Base-by-base conservation (phyloP, 352 stramenopile species). In the Elongisporangium senticosum region DNA sequence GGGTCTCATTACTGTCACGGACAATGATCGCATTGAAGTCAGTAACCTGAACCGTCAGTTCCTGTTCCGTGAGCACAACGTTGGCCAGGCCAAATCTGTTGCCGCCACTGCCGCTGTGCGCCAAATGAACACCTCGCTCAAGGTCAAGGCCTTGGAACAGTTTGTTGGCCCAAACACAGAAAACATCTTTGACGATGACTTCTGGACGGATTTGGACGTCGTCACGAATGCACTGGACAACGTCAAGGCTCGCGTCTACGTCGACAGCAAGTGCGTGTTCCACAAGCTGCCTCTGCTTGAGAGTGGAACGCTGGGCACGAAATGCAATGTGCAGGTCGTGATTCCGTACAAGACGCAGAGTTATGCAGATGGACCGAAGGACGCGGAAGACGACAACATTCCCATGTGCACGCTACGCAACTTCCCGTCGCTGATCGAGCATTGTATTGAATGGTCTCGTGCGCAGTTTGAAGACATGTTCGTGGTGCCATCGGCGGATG, bases 191-290 rank as follows among this genome's bases (percentile, higher is more conserved):
- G 54, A 94, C 51, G 85, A 91, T 43, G 71, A 84, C 15, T 94
- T 94, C 49, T 94, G 85, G 85, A 86, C 75, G 11, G 72, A 88
- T 61, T 19, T 91, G 50, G 86, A 98, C 71, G 62, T 99, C 2
- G 96, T 99, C 7, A 90, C 99, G n/a, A 99, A 99, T 67, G 98
- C 97, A 1, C 72, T 99, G 14, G 98, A 99, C 82, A 99, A 99
- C 71, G 84, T 99, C 6, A 97, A 98, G 65, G 98, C 98, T 22
- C 84, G 98, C 47, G 72, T 98, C 57, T 97, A 99, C 58, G 97
- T 99, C 51, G 99, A 99, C 78, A 89, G 96, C 60, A 93, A 99
- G 58, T 99, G 97, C 64, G 87, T 99, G 11, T 98, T 97, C 62
- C 97, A 98, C 83, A 93, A 96, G 55, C 62, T 98, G 28, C 88